phyloP scores from a whole-genome alignment of 352 stramenopile species.

The Globisporangium nunn region DNA sequence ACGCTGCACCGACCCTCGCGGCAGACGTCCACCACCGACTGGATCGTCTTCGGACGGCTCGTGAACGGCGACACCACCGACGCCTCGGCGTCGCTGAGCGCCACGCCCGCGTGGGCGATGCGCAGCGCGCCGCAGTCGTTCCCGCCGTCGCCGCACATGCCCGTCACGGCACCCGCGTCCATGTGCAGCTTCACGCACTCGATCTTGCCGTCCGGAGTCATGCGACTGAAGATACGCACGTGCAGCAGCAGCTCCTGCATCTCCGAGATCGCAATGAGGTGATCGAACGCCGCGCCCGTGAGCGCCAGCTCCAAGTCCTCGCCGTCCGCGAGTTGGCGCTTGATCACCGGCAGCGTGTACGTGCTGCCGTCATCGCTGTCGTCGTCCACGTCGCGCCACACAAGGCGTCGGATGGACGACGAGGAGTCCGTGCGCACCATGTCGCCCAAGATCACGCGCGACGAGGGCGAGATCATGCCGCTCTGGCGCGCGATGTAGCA shows the following conservation, averaged over 20 bases:
- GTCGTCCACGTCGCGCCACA: slow-evolving; percentile 32
- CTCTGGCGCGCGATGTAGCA: slow-evolving; percentile 36
- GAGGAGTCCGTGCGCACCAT: slow-evolving; percentile 12
- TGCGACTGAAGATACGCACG: slow-evolving; percentile 50
- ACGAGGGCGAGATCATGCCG: slow-evolving; percentile 29
- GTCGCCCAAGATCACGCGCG: slow-evolving; percentile 35
- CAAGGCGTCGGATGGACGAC: background rate
- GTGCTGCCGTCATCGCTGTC: slow-evolving; percentile 18
- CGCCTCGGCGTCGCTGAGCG: slow-evolving; percentile 77
- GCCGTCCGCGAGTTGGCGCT: too few relatives aligned
- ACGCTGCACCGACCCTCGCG: slow-evolving; percentile 83
- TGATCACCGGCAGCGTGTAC: slow-evolving; percentile 23
- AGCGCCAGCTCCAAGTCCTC: slow-evolving; percentile 14
- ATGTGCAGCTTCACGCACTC: slow-evolving; percentile 58
- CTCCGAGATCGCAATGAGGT: slow-evolving; percentile 19
- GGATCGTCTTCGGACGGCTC: slow-evolving; percentile 71
- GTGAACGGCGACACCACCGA: slow-evolving; percentile 87
- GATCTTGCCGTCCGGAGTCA: slow-evolving; percentile 44
- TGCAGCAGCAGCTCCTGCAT: slow-evolving; percentile 30
- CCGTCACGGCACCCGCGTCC: slow-evolving; percentile 25
- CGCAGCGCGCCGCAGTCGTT: slow-evolving; percentile 92
- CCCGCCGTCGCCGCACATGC: slow-evolving; percentile 94
- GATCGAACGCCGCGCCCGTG: slow-evolving; percentile 40
- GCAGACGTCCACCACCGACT: slow-evolving; percentile 63
- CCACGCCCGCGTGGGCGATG: slow-evolving; percentile 80